phyloP scores from a whole-genome alignment of 352 stramenopile genomes.

The Pythium plurisporium region DNA sequence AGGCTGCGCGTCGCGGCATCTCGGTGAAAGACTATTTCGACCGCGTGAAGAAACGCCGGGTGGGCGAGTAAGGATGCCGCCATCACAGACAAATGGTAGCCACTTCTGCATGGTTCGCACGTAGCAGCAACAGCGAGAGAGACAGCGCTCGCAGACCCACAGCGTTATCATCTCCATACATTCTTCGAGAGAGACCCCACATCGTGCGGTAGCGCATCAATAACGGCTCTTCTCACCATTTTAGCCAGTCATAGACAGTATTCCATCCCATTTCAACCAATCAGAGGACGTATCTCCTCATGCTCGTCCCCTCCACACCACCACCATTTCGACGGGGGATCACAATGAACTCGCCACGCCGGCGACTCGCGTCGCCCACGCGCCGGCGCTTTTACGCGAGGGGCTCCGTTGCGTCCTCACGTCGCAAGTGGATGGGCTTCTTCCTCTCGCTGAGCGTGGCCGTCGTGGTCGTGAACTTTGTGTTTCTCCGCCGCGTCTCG shows the following conservation, averaged over 20 bases:
- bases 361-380: constrained; percentile 1
- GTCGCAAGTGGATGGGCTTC: constrained; percentile 4
- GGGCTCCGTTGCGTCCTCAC: background rate
- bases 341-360: constrained; percentile 8
- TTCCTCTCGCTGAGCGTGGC: background rate
- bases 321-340: background rate
- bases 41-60: constrained; percentile 65
- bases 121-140: background rate
- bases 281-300: constrained; percentile 7
- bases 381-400: background rate
- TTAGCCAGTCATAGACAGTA: background rate
- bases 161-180: constrained; percentile 9
- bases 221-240: background rate
- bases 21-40: constrained; percentile 87
- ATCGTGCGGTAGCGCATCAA: background rate
- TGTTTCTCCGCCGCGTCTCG: constrained; percentile 19
- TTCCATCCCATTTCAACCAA: constrained; percentile 15
- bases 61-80: constrained; percentile 29
- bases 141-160: background rate
- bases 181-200: background rate
- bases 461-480: constrained; percentile 12
- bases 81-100: background rate
- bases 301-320: background rate
- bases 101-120: background rate
- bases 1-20: constrained; percentile 69